Evolutionary conservation across 2,329 filamentous ascomycete genomes (phyloP).

Genomic region (Aspergillus sp.): DNA sequence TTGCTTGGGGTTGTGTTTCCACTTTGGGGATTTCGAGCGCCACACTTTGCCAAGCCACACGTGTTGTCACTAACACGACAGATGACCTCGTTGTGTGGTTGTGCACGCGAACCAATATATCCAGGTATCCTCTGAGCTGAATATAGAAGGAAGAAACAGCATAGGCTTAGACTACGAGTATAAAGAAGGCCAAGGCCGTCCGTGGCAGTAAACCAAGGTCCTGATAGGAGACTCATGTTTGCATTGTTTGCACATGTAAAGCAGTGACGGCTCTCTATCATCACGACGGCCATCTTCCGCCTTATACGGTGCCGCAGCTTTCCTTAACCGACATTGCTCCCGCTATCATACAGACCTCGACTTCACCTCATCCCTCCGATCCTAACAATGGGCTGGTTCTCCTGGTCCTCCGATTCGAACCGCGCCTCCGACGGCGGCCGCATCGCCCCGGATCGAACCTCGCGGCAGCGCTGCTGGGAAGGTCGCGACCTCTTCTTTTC

Average conservation of each 20-base stretch:
- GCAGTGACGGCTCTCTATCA: neutral
- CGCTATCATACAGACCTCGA: neutral
- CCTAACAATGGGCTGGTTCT: constrained; percentile 54
- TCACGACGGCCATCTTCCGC: neutral
- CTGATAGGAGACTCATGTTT: neutral
- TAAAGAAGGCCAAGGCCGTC: neutral
- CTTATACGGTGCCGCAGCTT: too few species aligned
- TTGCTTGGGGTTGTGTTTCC: too few species aligned
- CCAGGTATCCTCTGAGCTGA: too few species aligned
- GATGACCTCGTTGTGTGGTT: too few species aligned
- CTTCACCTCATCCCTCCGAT: neutral
- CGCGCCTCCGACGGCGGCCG: constrained; percentile 57
- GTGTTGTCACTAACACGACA: too few species aligned
- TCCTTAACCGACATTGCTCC: neutral
- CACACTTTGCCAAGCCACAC: too few species aligned
- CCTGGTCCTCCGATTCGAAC: constrained; percentile 45
- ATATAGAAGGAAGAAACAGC: neutral
- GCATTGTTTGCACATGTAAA: neutral
- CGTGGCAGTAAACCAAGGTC: neutral
- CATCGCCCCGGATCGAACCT: constrained; percentile 79
- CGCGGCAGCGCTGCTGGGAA: constrained; percentile 84
- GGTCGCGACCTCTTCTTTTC: constrained; percentile 83
- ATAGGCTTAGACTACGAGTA: neutral
- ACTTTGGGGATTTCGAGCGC: too few species aligned
- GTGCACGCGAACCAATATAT: too few species aligned